phyloP scores from a whole-genome alignment of 2,329 filamentous ascomycete genomes.

The Diplodia scrobiculata region DNA sequence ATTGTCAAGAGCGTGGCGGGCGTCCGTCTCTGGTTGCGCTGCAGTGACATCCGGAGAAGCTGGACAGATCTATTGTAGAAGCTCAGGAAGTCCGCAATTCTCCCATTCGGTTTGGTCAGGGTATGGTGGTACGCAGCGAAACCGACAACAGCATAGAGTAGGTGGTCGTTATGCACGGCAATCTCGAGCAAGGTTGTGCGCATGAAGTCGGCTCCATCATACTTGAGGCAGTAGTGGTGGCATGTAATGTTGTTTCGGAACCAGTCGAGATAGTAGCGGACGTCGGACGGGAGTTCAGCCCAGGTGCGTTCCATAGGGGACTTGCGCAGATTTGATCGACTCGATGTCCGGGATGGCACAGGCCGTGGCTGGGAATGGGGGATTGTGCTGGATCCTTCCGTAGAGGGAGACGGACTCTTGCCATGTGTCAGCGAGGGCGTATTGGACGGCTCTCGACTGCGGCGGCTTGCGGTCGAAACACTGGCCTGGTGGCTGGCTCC shows the following conservation, averaged over 20 bases:
- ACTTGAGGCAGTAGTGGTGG: constrained; percentile 79
- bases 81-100: constrained; percentile 77
- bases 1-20: constrained; percentile 81
- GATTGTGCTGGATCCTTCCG: constrained; percentile 50
- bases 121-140: constrained; percentile 88
- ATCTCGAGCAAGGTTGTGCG: constrained; percentile 68
- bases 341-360: constrained; percentile 40
- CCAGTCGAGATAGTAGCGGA: constrained; percentile 77
- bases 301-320: constrained; percentile 29
- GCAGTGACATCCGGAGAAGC: constrained; percentile 70
- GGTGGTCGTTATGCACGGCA: constrained; percentile 74
- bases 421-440: constrained; percentile 49
- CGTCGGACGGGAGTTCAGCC: constrained; percentile 63
- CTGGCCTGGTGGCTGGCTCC: constrained; percentile 31
- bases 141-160: constrained; percentile 82
- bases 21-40: constrained; percentile 68
- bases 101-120: constrained; percentile 68
- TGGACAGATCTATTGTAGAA: constrained; percentile 90
- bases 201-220: constrained; percentile 73
- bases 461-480: constrained; percentile 34
- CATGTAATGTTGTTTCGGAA: constrained; percentile 75
- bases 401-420: constrained; percentile 56
- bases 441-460: constrained; percentile 41
- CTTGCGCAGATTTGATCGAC: constrained; percentile 37
- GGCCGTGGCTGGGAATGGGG: constrained; percentile 37